A percentile compares a stretch with the other conserved stretches of the same genome.
These are phyloP conservation scores for Niveomyces coronatus DNA, from an alignment of 2,329 filamentous ascomycete genomes.

Conservation along the genomic window DNA sequence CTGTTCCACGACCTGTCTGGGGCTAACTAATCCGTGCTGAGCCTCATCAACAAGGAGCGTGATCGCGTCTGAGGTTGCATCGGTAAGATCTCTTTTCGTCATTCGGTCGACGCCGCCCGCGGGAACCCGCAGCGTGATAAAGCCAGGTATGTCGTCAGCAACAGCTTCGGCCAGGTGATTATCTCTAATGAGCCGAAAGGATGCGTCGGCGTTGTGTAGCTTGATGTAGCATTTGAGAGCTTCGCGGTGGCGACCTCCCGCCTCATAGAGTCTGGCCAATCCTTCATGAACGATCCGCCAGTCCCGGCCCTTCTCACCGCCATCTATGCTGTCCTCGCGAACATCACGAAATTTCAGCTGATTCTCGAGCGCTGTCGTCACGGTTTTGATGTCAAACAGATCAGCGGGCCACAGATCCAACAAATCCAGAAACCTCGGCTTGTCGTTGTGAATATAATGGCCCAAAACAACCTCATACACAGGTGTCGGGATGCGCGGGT, in stretches of 20 bases:
- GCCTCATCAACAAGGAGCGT: conserved; percentile 83
- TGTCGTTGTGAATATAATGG: conserved; percentile 76
- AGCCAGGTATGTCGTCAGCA: conserved; percentile 78
- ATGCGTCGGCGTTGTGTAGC: conserved; percentile 83
- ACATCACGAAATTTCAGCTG: conserved; percentile 70
- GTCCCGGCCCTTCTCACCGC: conserved; percentile 62
- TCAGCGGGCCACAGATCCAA: conserved; percentile 77
- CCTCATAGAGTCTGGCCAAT: conserved; percentile 74
- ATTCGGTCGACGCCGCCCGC: conserved; percentile 57
- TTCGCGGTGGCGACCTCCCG: conserved; percentile 69
- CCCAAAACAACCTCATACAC: conserved; percentile 85
- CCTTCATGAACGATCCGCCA: conserved; percentile 86
- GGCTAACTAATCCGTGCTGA: conserved; percentile 74
- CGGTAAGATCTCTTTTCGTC: conserved; percentile 60
- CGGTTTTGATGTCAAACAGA: conserved; percentile 66
- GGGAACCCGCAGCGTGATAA: conserved; percentile 79
- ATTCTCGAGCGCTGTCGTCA: conserved; percentile 71
- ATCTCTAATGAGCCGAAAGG: conserved; percentile 76
- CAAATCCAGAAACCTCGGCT: conserved; percentile 64
- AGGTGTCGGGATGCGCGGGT: conserved; percentile 66
- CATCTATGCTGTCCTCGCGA: conserved; percentile 64
- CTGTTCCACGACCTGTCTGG: conserved; percentile 68
- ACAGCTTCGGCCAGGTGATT: conserved; percentile 85
- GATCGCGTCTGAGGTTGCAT: conserved; percentile 73
- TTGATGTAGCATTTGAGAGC: conserved; percentile 83